These are phyloP conservation scores for Cystobasidium onofrii DNA, from an alignment of 768 basidiomycete genomes.

Conservation along the genomic window DNA sequence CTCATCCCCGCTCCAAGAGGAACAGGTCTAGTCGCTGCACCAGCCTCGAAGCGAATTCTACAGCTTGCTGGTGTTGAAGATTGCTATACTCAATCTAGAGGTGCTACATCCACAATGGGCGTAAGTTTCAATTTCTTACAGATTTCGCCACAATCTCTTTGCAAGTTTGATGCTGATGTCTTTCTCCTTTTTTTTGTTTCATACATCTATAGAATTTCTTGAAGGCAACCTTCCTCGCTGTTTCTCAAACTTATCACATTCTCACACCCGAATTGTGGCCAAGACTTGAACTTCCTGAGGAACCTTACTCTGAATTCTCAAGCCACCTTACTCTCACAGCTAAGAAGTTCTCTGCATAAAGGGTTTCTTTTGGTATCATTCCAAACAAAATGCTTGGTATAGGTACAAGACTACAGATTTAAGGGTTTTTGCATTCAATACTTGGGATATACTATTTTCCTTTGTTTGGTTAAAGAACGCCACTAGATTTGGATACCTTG, in stretches of 20 bases:
- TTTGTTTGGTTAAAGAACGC: too few species aligned
- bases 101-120: conserved; percentile 78
- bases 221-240: conserved; percentile 51
- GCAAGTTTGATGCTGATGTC: neutral
- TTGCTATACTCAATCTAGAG: conserved; percentile 94
- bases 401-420: neutral
- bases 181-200: neutral
- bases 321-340: conserved; percentile 77
- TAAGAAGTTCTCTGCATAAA: conserved; percentile 58
- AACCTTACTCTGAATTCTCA: conserved; percentile 60
- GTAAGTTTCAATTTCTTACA: neutral
- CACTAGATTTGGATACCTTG: too few species aligned
- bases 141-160: neutral
- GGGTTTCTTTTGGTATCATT: neutral
- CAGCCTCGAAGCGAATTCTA: conserved; percentile 88
- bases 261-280: conserved; percentile 62
- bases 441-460: too few species aligned
- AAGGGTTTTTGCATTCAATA: too few species aligned
- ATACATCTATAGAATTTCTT: conserved; percentile 83
- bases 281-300: conserved; percentile 32
- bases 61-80: conserved; percentile 98
- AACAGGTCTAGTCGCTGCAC: conserved; percentile 98
- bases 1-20: conserved; percentile 97
- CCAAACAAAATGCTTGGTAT: neutral
- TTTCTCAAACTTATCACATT: conserved; percentile 97